Percentiles rank a stretch among this genome's conserved stretches.
phyloP scores from a whole-genome alignment of 768 basidiomycete species.

The Coprinellus aureogranulatus region DNA sequence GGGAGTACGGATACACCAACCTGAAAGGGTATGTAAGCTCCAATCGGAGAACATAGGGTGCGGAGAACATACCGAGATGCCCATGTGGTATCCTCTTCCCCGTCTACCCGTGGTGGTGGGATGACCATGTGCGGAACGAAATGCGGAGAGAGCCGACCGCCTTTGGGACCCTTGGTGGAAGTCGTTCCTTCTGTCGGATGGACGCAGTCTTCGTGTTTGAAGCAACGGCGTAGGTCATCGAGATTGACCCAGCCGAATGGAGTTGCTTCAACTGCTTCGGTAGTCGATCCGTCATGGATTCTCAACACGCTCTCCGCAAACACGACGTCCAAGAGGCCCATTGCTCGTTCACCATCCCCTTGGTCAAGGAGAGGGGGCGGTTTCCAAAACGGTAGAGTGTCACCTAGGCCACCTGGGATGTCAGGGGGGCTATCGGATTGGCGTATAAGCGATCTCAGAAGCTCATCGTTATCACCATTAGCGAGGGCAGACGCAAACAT shows the following conservation, averaged over 20 bases:
- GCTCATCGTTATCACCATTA: neutral
- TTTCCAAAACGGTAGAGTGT: neutral
- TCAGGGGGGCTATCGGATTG: too few species aligned
- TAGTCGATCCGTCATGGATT: too few species aligned
- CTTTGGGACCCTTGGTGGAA: neutral
- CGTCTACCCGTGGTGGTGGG: neutral
- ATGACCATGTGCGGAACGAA: constrained; percentile 15
- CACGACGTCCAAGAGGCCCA: too few species aligned
- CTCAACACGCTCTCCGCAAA: too few species aligned
- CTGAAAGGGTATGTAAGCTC: neutral
- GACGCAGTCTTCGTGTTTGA: neutral
- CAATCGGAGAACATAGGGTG: neutral
- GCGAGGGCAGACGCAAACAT: neutral
- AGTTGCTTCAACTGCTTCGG: too few species aligned
- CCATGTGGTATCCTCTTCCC: neutral
- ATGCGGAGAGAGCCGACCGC: neutral
- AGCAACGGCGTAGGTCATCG: neutral
- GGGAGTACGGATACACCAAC: constrained; percentile 58
- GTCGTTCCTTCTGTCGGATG: neutral
- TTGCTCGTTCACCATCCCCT: too few species aligned
- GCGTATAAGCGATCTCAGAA: neutral
- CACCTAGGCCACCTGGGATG: neutral
- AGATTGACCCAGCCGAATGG: too few species aligned
- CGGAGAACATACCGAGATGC: constrained; percentile 7
- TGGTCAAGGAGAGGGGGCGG: neutral